Conservation (phyloP, 257 asterid species). For the Penstemon davidsonii region DNA sequence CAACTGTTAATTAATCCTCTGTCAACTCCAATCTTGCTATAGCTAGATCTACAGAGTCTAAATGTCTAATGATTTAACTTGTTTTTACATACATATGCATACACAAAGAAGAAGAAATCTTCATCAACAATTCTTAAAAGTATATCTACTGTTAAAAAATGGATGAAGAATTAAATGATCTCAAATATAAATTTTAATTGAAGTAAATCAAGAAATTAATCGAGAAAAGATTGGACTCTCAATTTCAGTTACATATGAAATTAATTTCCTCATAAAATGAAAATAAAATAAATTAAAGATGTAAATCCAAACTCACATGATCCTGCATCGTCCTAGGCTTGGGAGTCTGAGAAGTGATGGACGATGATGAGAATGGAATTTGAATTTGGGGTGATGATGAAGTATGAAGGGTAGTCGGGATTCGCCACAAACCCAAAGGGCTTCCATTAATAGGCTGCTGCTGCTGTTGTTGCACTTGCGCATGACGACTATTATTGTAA, state of each 20-base stretch:
- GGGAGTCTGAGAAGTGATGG: too few relatives aligned
- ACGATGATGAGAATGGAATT: constrained; percentile 14
- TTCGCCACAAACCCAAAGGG: constrained; percentile 68
- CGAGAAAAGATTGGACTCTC: not conserved
- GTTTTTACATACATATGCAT: not conserved
- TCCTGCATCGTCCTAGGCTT: constrained; percentile 37
- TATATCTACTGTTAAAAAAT: too few relatives aligned
- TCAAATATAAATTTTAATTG: too few relatives aligned
- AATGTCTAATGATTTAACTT: too few relatives aligned
- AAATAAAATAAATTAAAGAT: constrained; percentile 39
- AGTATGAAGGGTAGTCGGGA: constrained; percentile 30
- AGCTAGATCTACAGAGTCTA: too few relatives aligned
- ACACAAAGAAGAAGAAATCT: not conserved
- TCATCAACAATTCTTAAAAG: not conserved
- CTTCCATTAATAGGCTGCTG: constrained; percentile 63
- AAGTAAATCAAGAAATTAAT: too few relatives aligned
- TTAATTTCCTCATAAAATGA: too few relatives aligned
- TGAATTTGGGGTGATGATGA: constrained; percentile 31
- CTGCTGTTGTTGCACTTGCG: not conserved
- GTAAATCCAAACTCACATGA: constrained; percentile 88
- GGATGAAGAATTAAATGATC: too few relatives aligned
- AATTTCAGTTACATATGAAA: not conserved
- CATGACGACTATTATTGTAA: constrained; percentile 9
- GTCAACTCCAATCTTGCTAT: too few relatives aligned
- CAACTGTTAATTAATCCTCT: too few relatives aligned